A percentile compares a stretch with the other conserved stretches of the same genome.
These are phyloP conservation scores for Helianthus tuberosus DNA, from an alignment of 129 eudicot species.

Conservation along the genomic window DNA sequence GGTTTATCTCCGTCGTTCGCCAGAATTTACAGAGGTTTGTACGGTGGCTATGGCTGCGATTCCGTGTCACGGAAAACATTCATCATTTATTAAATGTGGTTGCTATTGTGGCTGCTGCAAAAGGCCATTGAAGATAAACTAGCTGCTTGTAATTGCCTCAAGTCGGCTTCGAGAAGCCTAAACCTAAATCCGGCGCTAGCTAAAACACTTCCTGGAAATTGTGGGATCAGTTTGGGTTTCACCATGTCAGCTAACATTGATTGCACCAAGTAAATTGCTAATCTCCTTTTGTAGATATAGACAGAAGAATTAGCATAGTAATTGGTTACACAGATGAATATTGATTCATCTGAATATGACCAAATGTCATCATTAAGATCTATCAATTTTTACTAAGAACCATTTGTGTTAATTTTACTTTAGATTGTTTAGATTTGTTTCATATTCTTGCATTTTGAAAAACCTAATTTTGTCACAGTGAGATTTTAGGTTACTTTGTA, in stretches of 20 bases:
- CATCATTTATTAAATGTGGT: too few relatives aligned
- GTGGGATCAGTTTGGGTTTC: constrained; percentile 63
- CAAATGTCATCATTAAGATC: not conserved
- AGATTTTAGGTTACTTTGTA: too few relatives aligned
- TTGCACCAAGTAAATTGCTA: constrained; percentile 67
- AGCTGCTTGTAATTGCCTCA: constrained; percentile 63
- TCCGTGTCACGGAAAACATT: too few relatives aligned
- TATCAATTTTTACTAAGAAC: too few relatives aligned
- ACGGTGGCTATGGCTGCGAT: too few relatives aligned
- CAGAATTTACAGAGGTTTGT: too few relatives aligned
- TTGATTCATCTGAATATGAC: not conserved
- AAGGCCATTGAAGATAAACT: constrained; percentile 54
- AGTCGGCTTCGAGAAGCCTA: constrained; percentile 50
- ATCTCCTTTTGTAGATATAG: not conserved
- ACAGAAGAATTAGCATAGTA: not conserved
- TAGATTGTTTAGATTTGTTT: too few relatives aligned
- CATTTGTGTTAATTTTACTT: too few relatives aligned
- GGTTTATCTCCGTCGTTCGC: too few relatives aligned
- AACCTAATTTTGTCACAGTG: too few relatives aligned
- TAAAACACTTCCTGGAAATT: constrained; percentile 65
- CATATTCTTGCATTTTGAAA: too few relatives aligned
- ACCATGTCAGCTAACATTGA: constrained; percentile 63
- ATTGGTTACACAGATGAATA: too few relatives aligned
- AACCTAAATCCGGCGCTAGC: constrained; percentile 47
- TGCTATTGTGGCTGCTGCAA: constrained; percentile 48